Base-by-base conservation (phyloP, 139 green algal genomes). In the Ulvella scutata region DNA sequence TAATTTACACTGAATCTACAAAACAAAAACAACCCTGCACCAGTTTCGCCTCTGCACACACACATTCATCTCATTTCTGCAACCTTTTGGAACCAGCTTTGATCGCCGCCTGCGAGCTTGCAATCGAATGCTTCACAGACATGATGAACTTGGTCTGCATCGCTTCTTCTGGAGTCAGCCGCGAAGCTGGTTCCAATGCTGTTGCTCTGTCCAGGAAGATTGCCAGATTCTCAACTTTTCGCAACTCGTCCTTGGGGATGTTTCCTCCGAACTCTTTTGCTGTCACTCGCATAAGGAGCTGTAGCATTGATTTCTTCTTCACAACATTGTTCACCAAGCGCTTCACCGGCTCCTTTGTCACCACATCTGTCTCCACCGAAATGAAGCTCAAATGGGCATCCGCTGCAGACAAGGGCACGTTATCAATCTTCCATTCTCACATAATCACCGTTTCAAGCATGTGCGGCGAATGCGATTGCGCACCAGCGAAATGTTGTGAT, bases 381-480 rank as follows among this genome's bases (percentile, higher is more conserved):
- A 81, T 77, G 83, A 97, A 97, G 39, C 79, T 82, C 72, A 86
- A 83, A 78, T 82, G 86, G 62, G 86, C 78, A 78, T 96, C 91
- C 40, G 81, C 35, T 67, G 51, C 51, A 67, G 13, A 23, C 43
- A 39, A 35, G 40, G 17, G 17, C 17, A 75, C 59, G 37, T 75
- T 59, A 13, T 26, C 17, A 59, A 59, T 59, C 40, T 26, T 59
- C 40, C 13, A 59, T 59, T 59, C 13, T 59, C 40, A 59, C 40
- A 59, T 26, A 59, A 59, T n/a, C n/a, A n/a, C n/a, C n/a, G n/a
- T n/a, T n/a, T n/a, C n/a, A n/a, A 89, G 94, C 96, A 78, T 96
- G 88, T 82, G 90, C 80, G 37, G 91, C 79, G 37, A 84, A 62
- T 43, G 88, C 88, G 29, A 75, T 62, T 43, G 79, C 79, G 43